Evolutionary conservation across 2,329 filamentous ascomycete genomes (phyloP).

Genomic region (Arthrobotrys musiformis): DNA sequence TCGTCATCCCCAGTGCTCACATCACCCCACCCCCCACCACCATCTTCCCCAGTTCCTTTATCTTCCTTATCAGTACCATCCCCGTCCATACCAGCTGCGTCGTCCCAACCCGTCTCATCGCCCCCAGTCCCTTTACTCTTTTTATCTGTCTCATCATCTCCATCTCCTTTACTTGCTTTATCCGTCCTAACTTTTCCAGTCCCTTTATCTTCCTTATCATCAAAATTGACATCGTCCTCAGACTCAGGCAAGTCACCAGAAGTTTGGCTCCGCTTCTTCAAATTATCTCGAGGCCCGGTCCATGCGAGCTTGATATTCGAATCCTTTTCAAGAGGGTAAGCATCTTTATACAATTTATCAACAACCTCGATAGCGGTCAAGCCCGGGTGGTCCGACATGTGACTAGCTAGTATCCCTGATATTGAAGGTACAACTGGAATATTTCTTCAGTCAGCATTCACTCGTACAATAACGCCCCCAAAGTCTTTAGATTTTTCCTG

Average conservation of each 20-base stretch:
- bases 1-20: too few species aligned
- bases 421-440: neutral
- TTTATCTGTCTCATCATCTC: neutral
- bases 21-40: too few species aligned
- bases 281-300: neutral
- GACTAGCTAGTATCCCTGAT: constrained; percentile 13
- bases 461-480: neutral
- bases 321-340: constrained; percentile 4
- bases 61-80: neutral
- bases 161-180: neutral
- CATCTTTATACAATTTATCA: constrained; percentile 21
- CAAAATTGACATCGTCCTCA: neutral
- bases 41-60: neutral
- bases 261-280: neutral
- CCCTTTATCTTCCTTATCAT: neutral
- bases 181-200: neutral
- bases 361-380: neutral
- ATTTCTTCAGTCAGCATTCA: neutral
- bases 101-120: neutral
- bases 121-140: neutral
- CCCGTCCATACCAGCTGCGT: neutral
- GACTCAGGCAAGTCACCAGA: neutral
- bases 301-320: constrained; percentile 10
- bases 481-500: neutral
- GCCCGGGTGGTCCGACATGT: neutral